Conservation (phyloP, 345 rosid species). For the Melaleuca quinquenervia region DNA sequence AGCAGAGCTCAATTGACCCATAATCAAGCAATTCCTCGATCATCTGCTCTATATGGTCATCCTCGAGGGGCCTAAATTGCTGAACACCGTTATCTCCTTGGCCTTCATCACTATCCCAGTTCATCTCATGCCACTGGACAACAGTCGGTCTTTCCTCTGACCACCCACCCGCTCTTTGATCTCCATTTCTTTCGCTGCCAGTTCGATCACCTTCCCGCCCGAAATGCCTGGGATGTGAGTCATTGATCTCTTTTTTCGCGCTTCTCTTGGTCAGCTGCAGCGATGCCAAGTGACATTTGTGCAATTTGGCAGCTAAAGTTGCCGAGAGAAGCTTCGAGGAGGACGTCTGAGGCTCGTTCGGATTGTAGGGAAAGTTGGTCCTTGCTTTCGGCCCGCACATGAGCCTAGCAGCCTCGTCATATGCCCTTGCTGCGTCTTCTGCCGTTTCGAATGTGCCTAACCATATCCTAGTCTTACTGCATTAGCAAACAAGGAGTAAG, state of each 20-base stretch:
- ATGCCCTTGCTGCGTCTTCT: constrained; percentile 72
- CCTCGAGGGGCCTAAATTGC: constrained; percentile 38
- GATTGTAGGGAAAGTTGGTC: constrained; percentile 54
- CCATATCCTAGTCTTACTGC: constrained; percentile 80
- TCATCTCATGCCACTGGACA: constrained; percentile 13
- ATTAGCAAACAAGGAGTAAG: background rate
- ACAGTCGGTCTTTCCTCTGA: background rate
- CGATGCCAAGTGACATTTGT: constrained; percentile 54
- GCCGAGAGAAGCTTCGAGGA: constrained; percentile 58
- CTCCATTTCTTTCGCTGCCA: background rate
- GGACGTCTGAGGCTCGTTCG: constrained; percentile 35
- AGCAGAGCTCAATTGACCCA: constrained; percentile 47
- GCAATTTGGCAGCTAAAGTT: constrained; percentile 53
- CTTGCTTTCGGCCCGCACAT: constrained; percentile 63
- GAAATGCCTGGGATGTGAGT: constrained; percentile 2
- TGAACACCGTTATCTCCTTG: background rate
- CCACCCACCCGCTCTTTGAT: background rate
- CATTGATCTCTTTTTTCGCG: constrained; percentile 8
- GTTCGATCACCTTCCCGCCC: background rate
- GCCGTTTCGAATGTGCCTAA: constrained; percentile 75
- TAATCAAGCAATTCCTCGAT: constrained; percentile 57
- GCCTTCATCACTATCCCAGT: constrained; percentile 13
- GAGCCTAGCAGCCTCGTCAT: constrained; percentile 68
- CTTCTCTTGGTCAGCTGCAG: constrained; percentile 30
- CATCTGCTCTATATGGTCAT: constrained; percentile 67